These are phyloP conservation scores for Poa annua DNA, from an alignment of 176 grass and related monocot genomes.

Conservation along the genomic window DNA sequence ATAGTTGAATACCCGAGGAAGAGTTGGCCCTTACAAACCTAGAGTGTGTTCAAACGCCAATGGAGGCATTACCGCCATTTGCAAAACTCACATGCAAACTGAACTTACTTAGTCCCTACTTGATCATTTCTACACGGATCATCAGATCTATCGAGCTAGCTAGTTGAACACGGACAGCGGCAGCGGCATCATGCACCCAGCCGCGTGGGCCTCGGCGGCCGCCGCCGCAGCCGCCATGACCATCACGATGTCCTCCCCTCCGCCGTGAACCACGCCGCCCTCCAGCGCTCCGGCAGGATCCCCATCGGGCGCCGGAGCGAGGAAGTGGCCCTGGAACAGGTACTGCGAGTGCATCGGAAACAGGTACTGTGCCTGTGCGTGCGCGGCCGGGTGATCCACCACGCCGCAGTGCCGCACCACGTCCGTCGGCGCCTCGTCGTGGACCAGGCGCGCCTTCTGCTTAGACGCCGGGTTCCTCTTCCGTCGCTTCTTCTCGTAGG, in stretches of 20 bases:
- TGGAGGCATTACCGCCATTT: background rate
- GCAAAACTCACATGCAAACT: background rate
- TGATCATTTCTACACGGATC: background rate
- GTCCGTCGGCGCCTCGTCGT: background rate
- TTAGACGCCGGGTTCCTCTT: conserved; percentile 14
- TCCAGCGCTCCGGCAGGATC: background rate
- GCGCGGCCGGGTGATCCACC: background rate
- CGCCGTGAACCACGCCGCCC: background rate
- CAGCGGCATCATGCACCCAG: conserved; percentile 51
- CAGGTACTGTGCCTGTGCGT: conserved; percentile 45
- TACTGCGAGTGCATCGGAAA: conserved; percentile 50
- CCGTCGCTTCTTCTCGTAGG: conserved; percentile 64
- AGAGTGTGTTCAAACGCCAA: background rate
- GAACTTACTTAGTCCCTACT: background rate
- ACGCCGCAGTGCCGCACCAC: background rate
- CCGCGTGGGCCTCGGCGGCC: conserved; percentile 45
- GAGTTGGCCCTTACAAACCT: background rate
- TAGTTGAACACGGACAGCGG: conserved; percentile 60
- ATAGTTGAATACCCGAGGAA: no score
- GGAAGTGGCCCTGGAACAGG: conserved; percentile 46
- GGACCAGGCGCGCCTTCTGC: background rate
- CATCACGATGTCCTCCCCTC: conserved; percentile 40
- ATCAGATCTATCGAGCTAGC: background rate
- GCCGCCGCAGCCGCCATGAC: conserved; percentile 43
- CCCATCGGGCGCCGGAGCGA: conserved; percentile 4